Percentiles rank a stretch among this genome's conserved stretches.
These are phyloP conservation scores for Teratosphaeria gauchensis DNA, from an alignment of 2,329 filamentous ascomycete species.

Conservation along the genomic window DNA sequence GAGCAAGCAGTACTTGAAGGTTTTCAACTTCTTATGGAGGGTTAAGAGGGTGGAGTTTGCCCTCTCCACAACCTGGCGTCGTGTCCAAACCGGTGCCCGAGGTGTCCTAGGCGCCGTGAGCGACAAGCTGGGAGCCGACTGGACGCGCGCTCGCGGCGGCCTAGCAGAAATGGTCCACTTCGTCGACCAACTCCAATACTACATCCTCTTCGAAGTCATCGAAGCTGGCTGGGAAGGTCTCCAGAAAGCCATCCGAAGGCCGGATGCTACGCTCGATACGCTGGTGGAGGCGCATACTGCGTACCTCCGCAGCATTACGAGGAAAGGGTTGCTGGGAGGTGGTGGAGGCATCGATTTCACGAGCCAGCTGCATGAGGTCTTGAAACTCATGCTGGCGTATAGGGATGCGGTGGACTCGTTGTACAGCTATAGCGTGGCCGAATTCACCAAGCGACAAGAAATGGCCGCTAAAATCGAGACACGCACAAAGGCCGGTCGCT, in stretches of 20 bases:
- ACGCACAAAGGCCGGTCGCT: slow-evolving; percentile 53
- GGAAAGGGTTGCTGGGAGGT: slow-evolving; percentile 85
- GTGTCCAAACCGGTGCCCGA: slow-evolving; percentile 87
- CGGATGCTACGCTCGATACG: slow-evolving; percentile 87
- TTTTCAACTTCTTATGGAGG: slow-evolving; percentile 98
- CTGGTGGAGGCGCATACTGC: slow-evolving; percentile 83
- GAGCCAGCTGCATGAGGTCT: slow-evolving; percentile 79
- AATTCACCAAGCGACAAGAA: slow-evolving; percentile 88
- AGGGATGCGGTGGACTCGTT: slow-evolving; percentile 88
- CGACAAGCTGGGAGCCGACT: slow-evolving; percentile 52
- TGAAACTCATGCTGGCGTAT: slow-evolving; percentile 89
- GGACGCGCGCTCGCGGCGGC: slow-evolving; percentile 81
- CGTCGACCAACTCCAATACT: slow-evolving; percentile 92
- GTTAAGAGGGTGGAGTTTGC: slow-evolving; percentile 97
- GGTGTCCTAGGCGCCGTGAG: slow-evolving; percentile 77
- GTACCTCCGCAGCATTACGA: slow-evolving; percentile 88
- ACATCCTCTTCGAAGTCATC: slow-evolving; percentile 97
- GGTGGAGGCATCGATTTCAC: slow-evolving; percentile 58
- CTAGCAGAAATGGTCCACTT: slow-evolving; percentile 99
- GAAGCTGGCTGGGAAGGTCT: slow-evolving; percentile 91
- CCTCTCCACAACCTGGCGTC: slow-evolving; percentile 80
- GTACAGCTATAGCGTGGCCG: slow-evolving; percentile 88
- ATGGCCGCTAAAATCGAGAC: slow-evolving; percentile 62
- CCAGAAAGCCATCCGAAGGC: slow-evolving; percentile 63
- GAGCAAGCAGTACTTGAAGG: slow-evolving; percentile 91